Evolutionary conservation across 768 basidiomycete species (phyloP).

Genomic region (Mycena olivaceomarginata): DNA sequence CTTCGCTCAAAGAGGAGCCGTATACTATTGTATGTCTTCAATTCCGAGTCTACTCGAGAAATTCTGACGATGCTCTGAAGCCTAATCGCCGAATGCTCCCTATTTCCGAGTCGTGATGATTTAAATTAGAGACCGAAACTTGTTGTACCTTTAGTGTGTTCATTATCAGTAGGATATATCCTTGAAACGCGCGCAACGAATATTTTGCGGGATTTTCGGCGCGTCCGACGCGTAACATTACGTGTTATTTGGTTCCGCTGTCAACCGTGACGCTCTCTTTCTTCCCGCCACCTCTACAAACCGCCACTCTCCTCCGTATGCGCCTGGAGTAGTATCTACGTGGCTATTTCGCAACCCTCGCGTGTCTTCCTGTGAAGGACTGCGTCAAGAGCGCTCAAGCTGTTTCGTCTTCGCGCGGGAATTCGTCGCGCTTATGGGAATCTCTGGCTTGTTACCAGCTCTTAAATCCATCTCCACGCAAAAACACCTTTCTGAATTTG

Average conservation of each 20-base stretch:
- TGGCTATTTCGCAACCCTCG: background rate
- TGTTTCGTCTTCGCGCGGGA: too few species aligned
- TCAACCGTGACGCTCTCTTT: background rate
- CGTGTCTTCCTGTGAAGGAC: background rate
- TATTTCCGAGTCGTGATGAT: background rate
- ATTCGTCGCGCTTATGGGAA: constrained; percentile 78
- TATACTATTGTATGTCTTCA: constrained; percentile 36
- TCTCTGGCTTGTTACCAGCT: constrained; percentile 91
- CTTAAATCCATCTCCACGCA: constrained; percentile 92
- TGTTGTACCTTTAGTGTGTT: background rate
- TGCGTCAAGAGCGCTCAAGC: too few species aligned
- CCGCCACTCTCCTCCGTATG: background rate
- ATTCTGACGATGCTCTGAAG: constrained; percentile 16
- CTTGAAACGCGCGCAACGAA: too few species aligned
- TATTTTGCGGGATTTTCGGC: background rate
- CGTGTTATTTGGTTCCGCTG: constrained; percentile 25
- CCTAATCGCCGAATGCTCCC: constrained; percentile 28
- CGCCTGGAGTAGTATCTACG: background rate
- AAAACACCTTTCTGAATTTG: constrained; percentile 86
- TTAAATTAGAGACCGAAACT: background rate
- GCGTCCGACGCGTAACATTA: constrained; percentile 14
- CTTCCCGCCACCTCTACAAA: background rate
- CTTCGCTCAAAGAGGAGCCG: constrained; percentile 29
- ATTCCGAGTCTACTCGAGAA: background rate
- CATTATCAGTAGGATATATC: too few species aligned